Evolutionary conservation across 108 stramenopile species (phyloP).

Genomic region (Skeletonema tropicum): DNA sequence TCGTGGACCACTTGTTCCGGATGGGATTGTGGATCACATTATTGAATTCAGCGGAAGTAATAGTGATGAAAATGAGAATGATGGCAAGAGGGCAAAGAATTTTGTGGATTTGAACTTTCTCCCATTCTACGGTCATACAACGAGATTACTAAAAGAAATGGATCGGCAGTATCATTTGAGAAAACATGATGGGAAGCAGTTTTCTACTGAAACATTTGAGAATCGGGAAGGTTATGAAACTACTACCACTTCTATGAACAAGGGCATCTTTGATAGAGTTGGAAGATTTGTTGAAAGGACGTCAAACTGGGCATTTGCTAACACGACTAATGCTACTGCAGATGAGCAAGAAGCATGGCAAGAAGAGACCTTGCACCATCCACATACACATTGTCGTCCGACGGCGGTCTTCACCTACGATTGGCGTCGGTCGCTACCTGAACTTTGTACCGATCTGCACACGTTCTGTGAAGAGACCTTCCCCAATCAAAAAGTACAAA

Average conservation of each 20-base stretch:
- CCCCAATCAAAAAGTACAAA: constrained; percentile 56
- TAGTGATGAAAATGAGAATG: constrained; percentile 8
- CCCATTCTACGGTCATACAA: constrained; percentile 58
- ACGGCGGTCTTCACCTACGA: constrained; percentile 56
- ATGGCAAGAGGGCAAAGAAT: constrained; percentile 21
- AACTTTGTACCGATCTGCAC: constrained; percentile 49
- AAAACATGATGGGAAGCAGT: constrained; percentile 29
- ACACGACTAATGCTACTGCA: constrained; percentile 15
- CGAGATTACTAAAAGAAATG: constrained; percentile 42
- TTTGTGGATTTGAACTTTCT: constrained; percentile 40
- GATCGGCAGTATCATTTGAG: constrained; percentile 42
- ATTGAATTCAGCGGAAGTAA: constrained; percentile 44
- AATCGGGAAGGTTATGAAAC: constrained; percentile 26
- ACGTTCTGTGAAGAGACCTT: constrained; percentile 55
- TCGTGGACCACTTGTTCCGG: constrained; percentile 38
- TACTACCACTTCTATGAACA: neutral
- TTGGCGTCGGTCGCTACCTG: constrained; percentile 56
- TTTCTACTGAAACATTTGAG: constrained; percentile 31
- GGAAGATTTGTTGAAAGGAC: constrained; percentile 46
- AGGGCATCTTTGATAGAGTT: constrained; percentile 36
- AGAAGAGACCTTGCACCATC: neutral
- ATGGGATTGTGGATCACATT: constrained; percentile 62
- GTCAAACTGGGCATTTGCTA: constrained; percentile 41
- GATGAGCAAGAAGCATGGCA: constrained; percentile 22
- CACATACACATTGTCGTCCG: constrained; percentile 40